Evolutionary conservation across 441 rosid genomes (phyloP).

Genomic region (Eugenia klotzschiana): DNA sequence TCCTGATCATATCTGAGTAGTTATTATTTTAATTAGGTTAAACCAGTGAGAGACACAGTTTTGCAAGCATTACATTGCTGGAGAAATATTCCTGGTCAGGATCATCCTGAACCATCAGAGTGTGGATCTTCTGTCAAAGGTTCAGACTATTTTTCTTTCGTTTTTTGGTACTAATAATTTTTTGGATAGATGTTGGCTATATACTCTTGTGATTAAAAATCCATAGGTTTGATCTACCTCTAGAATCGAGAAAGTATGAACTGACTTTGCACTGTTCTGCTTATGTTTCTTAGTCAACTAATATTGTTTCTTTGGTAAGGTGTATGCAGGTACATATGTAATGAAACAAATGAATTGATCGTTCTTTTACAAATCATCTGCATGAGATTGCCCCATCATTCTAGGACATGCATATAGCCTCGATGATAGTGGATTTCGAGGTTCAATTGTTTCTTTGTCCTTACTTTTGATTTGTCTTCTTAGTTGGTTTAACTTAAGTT

Average conservation of each 20-base stretch:
- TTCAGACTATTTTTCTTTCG: constrained; percentile 6
- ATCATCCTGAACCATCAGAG: constrained; percentile 61
- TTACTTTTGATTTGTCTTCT: background rate
- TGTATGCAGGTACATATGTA: background rate
- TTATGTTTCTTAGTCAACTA: background rate
- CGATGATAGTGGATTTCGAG: background rate
- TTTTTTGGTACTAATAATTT: background rate
- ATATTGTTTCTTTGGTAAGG: background rate
- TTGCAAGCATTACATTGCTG: constrained; percentile 61
- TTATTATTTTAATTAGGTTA: constrained; percentile 31
- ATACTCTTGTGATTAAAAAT: background rate
- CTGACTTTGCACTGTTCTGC: background rate
- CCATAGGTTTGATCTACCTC: background rate
- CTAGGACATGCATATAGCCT: background rate
- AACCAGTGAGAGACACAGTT: constrained; percentile 81
- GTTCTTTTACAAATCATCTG: background rate
- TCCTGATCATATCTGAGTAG: background rate
- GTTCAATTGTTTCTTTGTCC: background rate
- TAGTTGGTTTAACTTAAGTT: background rate
- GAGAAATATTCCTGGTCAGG: constrained; percentile 54
- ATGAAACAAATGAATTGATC: background rate
- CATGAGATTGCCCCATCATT: background rate
- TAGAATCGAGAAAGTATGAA: background rate
- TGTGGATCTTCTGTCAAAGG: constrained; percentile 76
- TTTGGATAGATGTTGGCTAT: background rate